Conservation (phyloP, 352 stramenopile genomes). For the Blastocystis sp. region DNA sequence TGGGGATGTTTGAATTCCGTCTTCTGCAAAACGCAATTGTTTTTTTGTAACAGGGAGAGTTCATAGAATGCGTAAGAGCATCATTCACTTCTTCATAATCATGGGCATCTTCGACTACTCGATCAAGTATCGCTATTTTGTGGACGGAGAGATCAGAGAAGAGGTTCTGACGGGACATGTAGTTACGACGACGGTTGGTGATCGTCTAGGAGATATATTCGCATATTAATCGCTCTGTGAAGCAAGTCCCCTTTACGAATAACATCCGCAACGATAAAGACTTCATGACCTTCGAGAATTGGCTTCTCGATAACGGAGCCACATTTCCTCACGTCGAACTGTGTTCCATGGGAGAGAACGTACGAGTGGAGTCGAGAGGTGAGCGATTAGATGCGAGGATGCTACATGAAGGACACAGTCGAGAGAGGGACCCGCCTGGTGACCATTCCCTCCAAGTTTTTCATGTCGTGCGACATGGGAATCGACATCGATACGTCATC, state of each 20-base stretch:
- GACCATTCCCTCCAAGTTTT: constrained; percentile 17
- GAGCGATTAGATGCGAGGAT: not conserved
- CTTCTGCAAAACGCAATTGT: no score
- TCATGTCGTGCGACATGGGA: constrained; percentile 47
- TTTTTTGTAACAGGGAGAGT: no score
- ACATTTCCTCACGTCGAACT: not conserved
- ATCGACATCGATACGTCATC: not conserved
- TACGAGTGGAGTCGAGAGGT: not conserved
- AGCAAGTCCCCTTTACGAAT: not conserved
- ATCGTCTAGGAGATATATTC: not conserved
- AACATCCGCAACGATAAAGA: constrained; percentile 6
- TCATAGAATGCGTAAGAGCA: no score
- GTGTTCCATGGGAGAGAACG: constrained; percentile 22
- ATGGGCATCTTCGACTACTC: not conserved
- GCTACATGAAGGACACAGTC: constrained; percentile 5
- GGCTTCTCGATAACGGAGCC: constrained; percentile 2
- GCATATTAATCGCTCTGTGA: not conserved
- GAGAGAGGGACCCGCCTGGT: not conserved
- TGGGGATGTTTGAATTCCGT: no score
- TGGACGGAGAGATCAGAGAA: not conserved
- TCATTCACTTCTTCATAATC: no score
- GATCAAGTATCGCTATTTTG: not conserved
- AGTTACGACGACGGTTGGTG: not conserved
- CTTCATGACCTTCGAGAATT: constrained; percentile 5
- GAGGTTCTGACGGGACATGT: not conserved